Percentiles rank a stretch among this genome's conserved stretches.
Conservation (phyloP, 2,329 filamentous ascomycete genomes). For the Chrysoporthe cubensis region DNA sequence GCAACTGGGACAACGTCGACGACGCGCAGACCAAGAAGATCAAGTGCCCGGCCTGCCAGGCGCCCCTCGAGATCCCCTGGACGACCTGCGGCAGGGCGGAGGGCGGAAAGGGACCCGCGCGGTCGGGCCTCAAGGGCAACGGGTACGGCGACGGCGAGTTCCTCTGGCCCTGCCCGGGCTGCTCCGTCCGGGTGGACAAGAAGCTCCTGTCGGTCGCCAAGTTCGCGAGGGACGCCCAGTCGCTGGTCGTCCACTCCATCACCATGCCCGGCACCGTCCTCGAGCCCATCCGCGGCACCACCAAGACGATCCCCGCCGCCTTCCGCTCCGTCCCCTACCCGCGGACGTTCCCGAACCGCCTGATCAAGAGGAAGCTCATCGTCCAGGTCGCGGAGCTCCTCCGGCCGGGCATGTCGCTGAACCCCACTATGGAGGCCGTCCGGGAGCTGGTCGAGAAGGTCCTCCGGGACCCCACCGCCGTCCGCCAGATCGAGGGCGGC, state of each 20-base stretch:
- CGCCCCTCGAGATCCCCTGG: conserved; percentile 57
- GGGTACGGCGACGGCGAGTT: conserved; percentile 68
- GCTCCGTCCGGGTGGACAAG: conserved; percentile 55
- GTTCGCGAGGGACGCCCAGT: conserved; percentile 60
- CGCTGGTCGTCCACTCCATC: conserved; percentile 48
- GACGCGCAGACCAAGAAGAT: conserved; percentile 54
- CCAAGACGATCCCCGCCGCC: conserved; percentile 39
- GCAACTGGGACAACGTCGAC: conserved; percentile 62
- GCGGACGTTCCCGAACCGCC: conserved; percentile 60
- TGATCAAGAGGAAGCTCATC: conserved; percentile 54
- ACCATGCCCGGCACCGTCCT: conserved; percentile 74
- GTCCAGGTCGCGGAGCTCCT: conserved; percentile 47
- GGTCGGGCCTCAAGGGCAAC: conserved; percentile 46
- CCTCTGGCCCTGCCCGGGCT: conserved; percentile 52
- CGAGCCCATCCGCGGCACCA: conserved; percentile 54
- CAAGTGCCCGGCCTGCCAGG: conserved; percentile 59
- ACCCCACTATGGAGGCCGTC: conserved; percentile 54
- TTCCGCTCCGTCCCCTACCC: conserved; percentile 31
- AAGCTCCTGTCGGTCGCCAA: conserved; percentile 64
- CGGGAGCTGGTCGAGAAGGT: conserved; percentile 53
- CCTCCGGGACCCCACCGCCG: conserved; percentile 41
- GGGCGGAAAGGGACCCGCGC: conserved; percentile 35
- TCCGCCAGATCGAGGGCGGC: conserved; percentile 47
- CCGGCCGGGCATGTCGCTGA: conserved; percentile 33
- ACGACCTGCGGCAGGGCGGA: conserved; percentile 53